Evolutionary conservation across 169 alveolate genomes (phyloP).

Genomic region (Plasmodium gonderi): DNA sequence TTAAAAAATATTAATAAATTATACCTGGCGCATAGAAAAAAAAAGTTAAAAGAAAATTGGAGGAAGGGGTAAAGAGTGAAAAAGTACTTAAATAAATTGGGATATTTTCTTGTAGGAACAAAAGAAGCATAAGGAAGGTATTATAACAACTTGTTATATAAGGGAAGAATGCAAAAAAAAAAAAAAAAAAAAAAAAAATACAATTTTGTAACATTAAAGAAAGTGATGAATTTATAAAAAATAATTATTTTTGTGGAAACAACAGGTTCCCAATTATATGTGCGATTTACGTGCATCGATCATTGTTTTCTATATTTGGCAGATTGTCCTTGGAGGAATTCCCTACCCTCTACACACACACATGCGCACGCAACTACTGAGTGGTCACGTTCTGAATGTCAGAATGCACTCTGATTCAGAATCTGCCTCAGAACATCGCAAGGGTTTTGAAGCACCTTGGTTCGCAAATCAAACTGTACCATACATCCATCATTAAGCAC

Average conservation of each 20-base stretch:
- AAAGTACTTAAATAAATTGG: neutral
- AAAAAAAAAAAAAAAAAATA: too few relatives aligned
- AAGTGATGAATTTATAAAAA: too few relatives aligned
- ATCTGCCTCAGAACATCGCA: constrained; percentile 25
- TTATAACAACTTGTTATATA: too few relatives aligned
- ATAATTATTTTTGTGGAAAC: too few relatives aligned
- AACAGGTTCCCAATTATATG: too few relatives aligned
- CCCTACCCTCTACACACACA: neutral
- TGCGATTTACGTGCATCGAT: too few relatives aligned
- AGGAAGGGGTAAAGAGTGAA: neutral
- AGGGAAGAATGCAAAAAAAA: too few relatives aligned
- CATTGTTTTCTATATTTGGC: too few relatives aligned
- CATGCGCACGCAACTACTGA: neutral
- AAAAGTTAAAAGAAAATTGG: neutral
- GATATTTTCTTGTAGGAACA: neutral
- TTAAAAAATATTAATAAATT: neutral
- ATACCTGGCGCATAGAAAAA: neutral
- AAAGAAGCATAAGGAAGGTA: too few relatives aligned
- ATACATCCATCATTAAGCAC: constrained; percentile 46
- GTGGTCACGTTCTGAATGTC: neutral
- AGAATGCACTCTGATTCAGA: constrained; percentile 2
- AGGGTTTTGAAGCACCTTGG: constrained; percentile 32
- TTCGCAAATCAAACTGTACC: constrained; percentile 48
- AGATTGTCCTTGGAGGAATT: too few relatives aligned
- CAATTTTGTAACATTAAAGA: too few relatives aligned